Conservation (phyloP, 2,329 filamentous ascomycete genomes). For the Lasiodiplodia sp. region DNA sequence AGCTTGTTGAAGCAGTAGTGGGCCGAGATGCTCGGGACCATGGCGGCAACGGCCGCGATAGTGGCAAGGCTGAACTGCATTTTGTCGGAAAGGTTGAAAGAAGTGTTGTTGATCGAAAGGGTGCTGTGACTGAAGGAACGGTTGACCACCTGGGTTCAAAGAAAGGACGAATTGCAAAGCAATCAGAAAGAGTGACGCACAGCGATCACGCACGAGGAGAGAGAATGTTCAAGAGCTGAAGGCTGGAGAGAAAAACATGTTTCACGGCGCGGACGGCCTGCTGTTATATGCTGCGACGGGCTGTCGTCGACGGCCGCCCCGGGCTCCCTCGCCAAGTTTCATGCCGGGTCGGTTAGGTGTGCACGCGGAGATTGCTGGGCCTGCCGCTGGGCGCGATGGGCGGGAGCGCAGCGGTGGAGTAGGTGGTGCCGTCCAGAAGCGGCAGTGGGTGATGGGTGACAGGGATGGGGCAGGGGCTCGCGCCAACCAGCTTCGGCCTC, state of each 20-base stretch:
- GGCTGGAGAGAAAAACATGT: constrained; percentile 20
- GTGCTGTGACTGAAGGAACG: constrained; percentile 23
- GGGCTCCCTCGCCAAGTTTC: constrained; percentile 15
- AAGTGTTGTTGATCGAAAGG: constrained; percentile 20
- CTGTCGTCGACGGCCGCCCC: neutral
- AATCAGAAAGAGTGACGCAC: constrained; percentile 29
- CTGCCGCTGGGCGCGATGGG: neutral
- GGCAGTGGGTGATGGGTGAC: constrained; percentile 22
- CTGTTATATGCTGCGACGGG: constrained; percentile 8
- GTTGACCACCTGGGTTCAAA: constrained; percentile 28
- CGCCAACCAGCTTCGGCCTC: constrained; percentile 9
- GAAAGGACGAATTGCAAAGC: constrained; percentile 20
- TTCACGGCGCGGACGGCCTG: neutral
- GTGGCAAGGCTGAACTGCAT: constrained; percentile 44
- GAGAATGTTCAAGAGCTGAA: constrained; percentile 7
- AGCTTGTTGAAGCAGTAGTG: constrained; percentile 49
- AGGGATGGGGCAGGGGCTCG: constrained; percentile 1
- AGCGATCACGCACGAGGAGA: constrained; percentile 26
- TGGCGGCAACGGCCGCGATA: constrained; percentile 36
- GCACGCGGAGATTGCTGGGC: constrained; percentile 25
- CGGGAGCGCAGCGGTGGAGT: neutral
- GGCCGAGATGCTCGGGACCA: constrained; percentile 37
- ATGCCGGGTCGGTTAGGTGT: constrained; percentile 26
- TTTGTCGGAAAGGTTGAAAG: constrained; percentile 23
- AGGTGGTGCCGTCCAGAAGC: constrained; percentile 14